phyloP scores from a whole-genome alignment of 176 grass and related monocot species.

The Stipa capillata region DNA sequence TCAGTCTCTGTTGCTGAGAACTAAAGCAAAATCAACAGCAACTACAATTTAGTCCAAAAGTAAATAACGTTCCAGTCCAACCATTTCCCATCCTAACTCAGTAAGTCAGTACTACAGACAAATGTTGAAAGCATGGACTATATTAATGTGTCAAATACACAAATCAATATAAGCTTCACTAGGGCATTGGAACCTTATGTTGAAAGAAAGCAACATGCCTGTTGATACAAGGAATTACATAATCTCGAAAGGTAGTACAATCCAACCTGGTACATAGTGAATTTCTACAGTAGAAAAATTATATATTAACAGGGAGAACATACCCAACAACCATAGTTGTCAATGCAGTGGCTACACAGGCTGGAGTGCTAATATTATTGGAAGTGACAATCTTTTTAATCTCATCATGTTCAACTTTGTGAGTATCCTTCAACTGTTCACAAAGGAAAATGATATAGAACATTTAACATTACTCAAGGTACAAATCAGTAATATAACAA shows the following conservation, averaged over 20 bases:
- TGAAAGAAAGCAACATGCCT: neutral
- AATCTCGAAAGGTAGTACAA: neutral
- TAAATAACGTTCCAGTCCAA: neutral
- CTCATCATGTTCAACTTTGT: slow-evolving; percentile 64
- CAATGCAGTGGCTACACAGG: slow-evolving; percentile 66
- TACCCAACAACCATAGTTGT: slow-evolving; percentile 69
- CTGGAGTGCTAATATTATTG: slow-evolving; percentile 48
- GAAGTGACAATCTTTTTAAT: slow-evolving; percentile 84
- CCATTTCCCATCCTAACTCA: neutral
- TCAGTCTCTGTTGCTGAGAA: neutral
- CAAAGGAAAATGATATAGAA: neutral
- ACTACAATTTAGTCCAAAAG: neutral
- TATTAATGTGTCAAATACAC: neutral
- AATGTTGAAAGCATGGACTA: neutral
- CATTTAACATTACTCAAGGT: neutral
- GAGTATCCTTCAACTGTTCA: slow-evolving; percentile 61
- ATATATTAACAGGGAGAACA: slow-evolving; percentile 20
- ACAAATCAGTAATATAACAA: neutral
- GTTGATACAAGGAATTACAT: neutral
- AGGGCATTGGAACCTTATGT: neutral
- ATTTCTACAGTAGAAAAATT: neutral
- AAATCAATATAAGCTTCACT: neutral
- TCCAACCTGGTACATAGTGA: neutral
- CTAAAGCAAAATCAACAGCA: neutral
- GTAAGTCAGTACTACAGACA: neutral